These are phyloP conservation scores for Geotrichum armillariae DNA, from an alignment of 1,139 yeast species.

Conservation along the genomic window DNA sequence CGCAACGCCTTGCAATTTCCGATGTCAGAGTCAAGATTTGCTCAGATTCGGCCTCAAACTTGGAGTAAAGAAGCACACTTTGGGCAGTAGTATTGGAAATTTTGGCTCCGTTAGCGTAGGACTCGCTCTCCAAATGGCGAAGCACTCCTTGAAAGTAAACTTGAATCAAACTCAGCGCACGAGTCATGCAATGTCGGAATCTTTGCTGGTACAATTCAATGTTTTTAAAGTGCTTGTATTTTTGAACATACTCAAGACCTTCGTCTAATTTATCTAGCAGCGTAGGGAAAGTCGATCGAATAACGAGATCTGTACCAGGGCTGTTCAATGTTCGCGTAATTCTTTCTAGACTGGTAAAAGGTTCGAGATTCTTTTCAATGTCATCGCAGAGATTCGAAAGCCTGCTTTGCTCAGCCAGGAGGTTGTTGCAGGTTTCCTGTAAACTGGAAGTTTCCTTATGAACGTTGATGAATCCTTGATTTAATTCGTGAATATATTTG, in stretches of 20 bases:
- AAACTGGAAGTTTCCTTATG: slow-evolving; percentile 62
- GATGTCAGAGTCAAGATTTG: slow-evolving; percentile 48
- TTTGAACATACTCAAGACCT: slow-evolving; percentile 51
- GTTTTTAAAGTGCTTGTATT: slow-evolving; percentile 61
- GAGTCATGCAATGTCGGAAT: slow-evolving; percentile 81
- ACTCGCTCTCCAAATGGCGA: slow-evolving; percentile 48
- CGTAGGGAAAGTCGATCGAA: slow-evolving; percentile 52
- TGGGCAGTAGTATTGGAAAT: slow-evolving; percentile 42
- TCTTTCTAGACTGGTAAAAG: slow-evolving; percentile 69
- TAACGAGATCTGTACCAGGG: slow-evolving; percentile 67
- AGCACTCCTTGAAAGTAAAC: slow-evolving; percentile 62
- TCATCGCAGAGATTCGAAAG: slow-evolving; percentile 49
- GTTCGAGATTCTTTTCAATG: slow-evolving; percentile 53
- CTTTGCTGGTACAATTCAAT: slow-evolving; percentile 68
- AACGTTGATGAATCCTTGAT: slow-evolving; percentile 55
- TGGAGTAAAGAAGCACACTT: slow-evolving; percentile 61
- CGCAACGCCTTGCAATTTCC: slow-evolving; percentile 54
- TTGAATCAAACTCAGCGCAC: slow-evolving; percentile 74
- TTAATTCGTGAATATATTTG: slow-evolving; percentile 46
- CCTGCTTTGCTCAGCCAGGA: slow-evolving; percentile 53
- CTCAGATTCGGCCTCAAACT: slow-evolving; percentile 51
- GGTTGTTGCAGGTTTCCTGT: slow-evolving; percentile 55
- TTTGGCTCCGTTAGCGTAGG: slow-evolving; percentile 41
- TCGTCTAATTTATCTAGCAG: slow-evolving; percentile 62
- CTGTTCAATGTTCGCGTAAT: slow-evolving; percentile 69